Evolutionary conservation across 768 basidiomycete genomes (phyloP), one percentile per base, ranked within the genome.

Genomic region (Rhodocollybia butyracea): DNA sequence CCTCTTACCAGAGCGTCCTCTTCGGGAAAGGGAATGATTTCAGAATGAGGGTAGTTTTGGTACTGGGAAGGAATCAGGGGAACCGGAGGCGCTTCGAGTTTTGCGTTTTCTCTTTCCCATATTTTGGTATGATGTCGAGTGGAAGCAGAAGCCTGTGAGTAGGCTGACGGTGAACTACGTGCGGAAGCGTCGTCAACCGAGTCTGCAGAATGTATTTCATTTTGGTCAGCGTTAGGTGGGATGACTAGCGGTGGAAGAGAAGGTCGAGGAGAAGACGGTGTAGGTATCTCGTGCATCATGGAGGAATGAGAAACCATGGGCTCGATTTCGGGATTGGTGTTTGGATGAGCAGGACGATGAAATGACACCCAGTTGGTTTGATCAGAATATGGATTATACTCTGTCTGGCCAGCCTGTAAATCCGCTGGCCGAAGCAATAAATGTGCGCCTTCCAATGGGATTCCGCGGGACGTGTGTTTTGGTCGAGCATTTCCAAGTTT

Each of bases 61-160:
- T 39, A 24, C 17, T 17, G 21, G 7, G 34, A 26, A 27, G 50
- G 50, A 29, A 51, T 51, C 5, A 15, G 29, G 8, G 48, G 48
- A 8, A 50, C 30, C 11, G 48, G 48, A 50, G 48, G 48, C n/a
- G n/a, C n/a, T n/a, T 7, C 21, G 22, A 34, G 15, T 22, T 32
- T 32, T 15, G 24, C 29, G 15, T 27, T 22, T 4, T 51, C 50
- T 19, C 7, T 17, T 15, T 51, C 50, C 50, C 50, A 51, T 4
- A 19, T 36, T 29, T 22, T 19, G 8, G 10, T 27, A 27, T 51
- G 22, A n/a, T 15, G 17, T 15, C 50, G 34, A 39, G 50, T 51
- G 5, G 50, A 51, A 7, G 50, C 50, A 27, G 50, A 51, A 30
- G 36, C 36, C 38, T 51, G 50, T 7, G 50, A 51, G n/a, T 51